A percentile compares a stretch with the other conserved stretches of the same genome.
Evolutionary conservation across 176 grass and related monocot genomes (phyloP).

Genomic region (Saccharum spontaneum): DNA sequence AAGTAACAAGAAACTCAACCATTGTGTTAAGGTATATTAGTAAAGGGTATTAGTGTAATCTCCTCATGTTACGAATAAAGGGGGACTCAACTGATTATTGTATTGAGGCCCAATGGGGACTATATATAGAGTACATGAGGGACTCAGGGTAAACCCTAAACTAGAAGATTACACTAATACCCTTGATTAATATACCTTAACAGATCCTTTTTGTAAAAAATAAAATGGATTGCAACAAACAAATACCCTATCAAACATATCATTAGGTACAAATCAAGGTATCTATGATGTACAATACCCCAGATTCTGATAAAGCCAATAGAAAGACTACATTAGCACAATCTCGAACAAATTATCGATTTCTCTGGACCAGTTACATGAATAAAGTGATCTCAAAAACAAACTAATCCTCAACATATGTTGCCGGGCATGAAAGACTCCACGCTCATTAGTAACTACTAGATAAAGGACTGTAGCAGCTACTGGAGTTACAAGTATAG

Average conservation of each 20-base stretch:
- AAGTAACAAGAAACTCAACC: constrained; percentile 2
- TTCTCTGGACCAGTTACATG: neutral
- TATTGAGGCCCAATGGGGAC: no score
- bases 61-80: no score
- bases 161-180: no score
- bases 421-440: neutral
- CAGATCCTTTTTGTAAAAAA: neutral
- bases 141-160: no score
- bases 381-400: constrained; percentile 4
- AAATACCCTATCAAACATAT: constrained; percentile 1
- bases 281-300: constrained; percentile 15
- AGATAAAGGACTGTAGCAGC: neutral
- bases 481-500: neutral
- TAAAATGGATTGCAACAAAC: neutral
- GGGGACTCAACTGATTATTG: no score
- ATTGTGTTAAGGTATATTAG: no score
- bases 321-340: neutral
- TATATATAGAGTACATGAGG: no score
- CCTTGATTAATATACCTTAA: no score
- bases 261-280: neutral
- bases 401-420: neutral
- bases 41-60: no score
- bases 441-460: neutral
- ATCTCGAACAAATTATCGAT: neutral
- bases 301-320: neutral